Percentiles rank a stretch among this genome's conserved stretches.
Evolutionary conservation across 225 moss, liverwort and hornwort genomes (phyloP).

Genomic region (Physcomitrellopsis africana): DNA sequence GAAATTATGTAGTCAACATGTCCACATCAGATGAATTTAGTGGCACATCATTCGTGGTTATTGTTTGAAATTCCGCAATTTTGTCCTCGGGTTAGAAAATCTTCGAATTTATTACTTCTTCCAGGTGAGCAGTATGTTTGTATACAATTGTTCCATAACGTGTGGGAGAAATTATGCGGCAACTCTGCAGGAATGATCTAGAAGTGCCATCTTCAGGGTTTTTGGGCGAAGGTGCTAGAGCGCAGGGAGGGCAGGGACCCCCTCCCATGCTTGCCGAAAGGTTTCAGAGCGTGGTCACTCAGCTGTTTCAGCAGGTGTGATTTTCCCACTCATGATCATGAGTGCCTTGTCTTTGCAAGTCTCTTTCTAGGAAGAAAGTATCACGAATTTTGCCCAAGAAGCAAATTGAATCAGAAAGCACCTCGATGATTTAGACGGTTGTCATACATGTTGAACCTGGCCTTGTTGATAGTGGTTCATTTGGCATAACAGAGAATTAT

Average conservation of each 20-base stretch:
- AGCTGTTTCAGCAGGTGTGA: constrained; percentile 73
- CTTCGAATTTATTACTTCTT: too few species aligned
- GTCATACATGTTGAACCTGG: not conserved
- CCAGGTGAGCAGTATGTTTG: too few species aligned
- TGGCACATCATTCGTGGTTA: too few species aligned
- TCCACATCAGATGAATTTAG: not conserved
- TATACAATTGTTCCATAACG: too few species aligned
- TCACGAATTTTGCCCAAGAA: not conserved
- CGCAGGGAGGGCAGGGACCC: constrained; percentile 78
- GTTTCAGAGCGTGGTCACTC: constrained; percentile 86
- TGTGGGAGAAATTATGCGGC: not conserved
- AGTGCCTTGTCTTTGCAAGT: not conserved
- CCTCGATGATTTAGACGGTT: not conserved
- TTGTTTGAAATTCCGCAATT: too few species aligned
- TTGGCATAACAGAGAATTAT: constrained; percentile 65
- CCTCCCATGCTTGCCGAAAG: constrained; percentile 75
- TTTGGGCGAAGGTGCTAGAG: constrained; percentile 46
- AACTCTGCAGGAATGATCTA: constrained; percentile 57
- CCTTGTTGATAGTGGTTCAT: not conserved
- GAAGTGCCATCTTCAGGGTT: constrained; percentile 61
- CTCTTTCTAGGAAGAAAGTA: too few species aligned
- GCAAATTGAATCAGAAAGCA: not conserved
- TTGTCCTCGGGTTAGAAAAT: too few species aligned
- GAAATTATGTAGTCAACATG: too few species aligned
- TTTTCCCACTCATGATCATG: not conserved